These are phyloP conservation scores for Pleurotus tuoliensis DNA, from an alignment of 768 basidiomycete genomes.

Conservation along the genomic window DNA sequence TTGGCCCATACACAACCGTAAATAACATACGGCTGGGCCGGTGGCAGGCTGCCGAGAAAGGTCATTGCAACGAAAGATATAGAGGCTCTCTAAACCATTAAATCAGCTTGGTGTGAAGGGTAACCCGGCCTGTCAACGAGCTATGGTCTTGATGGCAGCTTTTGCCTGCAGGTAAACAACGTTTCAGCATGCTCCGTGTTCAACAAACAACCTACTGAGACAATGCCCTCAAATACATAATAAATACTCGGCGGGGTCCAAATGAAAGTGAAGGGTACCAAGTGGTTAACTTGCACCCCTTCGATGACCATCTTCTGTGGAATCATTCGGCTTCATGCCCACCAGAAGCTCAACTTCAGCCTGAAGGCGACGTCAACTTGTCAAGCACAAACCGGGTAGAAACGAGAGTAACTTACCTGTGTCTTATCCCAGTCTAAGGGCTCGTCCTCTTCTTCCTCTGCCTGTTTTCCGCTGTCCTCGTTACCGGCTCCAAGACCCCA, in stretches of 20 bases:
- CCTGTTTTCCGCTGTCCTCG: conserved; percentile 41
- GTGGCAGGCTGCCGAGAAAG: no score
- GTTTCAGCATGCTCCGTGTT: no score
- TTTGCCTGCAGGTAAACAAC: no score
- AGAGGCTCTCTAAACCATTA: no score
- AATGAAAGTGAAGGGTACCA: not conserved
- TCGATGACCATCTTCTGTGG: conserved; percentile 7
- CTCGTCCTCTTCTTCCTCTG: conserved; percentile 62
- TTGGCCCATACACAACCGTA: conserved; percentile 1
- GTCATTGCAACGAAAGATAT: no score
- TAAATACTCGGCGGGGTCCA: not conserved
- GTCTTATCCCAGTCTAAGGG: conserved; percentile 66
- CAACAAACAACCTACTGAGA: no score
- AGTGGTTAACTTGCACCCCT: not conserved
- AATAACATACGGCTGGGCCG: not conserved
- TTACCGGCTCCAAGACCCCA: conserved; percentile 70
- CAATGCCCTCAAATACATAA: not conserved
- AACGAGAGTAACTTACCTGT: conserved; percentile 39
- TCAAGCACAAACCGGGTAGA: not conserved
- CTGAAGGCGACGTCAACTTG: conserved; percentile 17
- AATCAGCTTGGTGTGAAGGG: no score
- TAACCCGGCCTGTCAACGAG: no score
- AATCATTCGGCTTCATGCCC: conserved; percentile 35
- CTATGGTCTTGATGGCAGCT: no score
- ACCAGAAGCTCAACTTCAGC: conserved; percentile 58